Conservation (phyloP, 2,329 filamentous ascomycete genomes). For the Monilinia fructigena region DNA sequence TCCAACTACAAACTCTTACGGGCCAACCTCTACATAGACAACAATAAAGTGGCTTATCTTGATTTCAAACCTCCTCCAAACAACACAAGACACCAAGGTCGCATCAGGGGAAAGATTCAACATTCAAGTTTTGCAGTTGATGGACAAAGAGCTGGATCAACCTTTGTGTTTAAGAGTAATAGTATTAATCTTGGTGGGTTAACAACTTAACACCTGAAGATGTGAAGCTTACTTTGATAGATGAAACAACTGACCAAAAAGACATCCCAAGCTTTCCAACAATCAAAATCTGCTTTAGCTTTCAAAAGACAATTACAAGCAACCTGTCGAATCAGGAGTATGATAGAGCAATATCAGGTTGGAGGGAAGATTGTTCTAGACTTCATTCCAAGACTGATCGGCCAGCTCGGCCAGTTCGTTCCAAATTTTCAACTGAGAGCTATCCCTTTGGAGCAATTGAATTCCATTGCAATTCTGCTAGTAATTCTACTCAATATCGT, state of each 20-base stretch:
- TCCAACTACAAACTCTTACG: background rate
- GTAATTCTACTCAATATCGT: background rate
- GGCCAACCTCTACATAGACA: background rate
- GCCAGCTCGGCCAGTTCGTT: background rate
- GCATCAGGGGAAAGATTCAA: background rate
- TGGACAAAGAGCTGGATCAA: background rate
- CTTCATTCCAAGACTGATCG: background rate
- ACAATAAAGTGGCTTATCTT: background rate
- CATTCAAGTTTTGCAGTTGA: background rate
- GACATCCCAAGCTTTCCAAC: background rate
- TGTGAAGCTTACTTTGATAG: background rate
- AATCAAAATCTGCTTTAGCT: background rate
- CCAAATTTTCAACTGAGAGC: background rate
- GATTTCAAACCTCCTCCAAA: background rate
- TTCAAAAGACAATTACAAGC: background rate
- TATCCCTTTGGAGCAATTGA: background rate
- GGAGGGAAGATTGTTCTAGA: background rate
- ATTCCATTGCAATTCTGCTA: background rate
- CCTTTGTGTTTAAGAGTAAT: background rate
- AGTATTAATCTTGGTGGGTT: background rate
- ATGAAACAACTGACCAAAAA: background rate
- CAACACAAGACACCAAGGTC: background rate
- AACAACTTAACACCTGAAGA: background rate
- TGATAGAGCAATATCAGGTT: background rate
- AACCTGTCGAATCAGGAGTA: background rate